Conservation (phyloP, 345 rosid genomes). For the Turnera subulata region DNA sequence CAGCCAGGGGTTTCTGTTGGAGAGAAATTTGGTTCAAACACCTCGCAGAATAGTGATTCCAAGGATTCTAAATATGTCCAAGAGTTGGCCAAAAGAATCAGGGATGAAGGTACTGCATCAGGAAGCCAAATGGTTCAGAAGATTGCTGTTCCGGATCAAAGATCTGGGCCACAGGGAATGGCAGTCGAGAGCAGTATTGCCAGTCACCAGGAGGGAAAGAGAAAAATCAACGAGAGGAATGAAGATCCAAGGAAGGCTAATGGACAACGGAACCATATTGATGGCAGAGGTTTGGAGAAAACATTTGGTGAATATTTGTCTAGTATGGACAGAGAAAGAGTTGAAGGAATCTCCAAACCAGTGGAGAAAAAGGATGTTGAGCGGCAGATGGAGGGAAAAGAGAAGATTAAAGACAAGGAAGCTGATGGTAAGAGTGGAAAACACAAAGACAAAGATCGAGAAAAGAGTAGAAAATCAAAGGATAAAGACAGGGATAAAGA, state of each 20-base stretch:
- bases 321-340: constrained; percentile 32
- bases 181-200: constrained; percentile 16
- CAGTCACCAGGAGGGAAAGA: constrained; percentile 21
- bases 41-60: constrained; percentile 26
- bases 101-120: constrained; percentile 41
- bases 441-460: constrained; percentile 26
- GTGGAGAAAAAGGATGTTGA: constrained; percentile 36
- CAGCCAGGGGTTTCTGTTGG: constrained; percentile 19
- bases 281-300: constrained; percentile 25
- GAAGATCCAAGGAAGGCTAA: constrained; percentile 31
- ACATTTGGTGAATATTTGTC: constrained; percentile 19
- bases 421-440: constrained; percentile 27
- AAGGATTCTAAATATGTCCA: constrained; percentile 40
- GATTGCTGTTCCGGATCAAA: constrained; percentile 18
- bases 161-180: constrained; percentile 25
- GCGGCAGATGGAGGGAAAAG: constrained; percentile 35
- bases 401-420: constrained; percentile 32
- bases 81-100: constrained; percentile 53
- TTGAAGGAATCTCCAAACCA: constrained; percentile 26
- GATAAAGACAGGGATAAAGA: constrained; percentile 33
- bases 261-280: constrained; percentile 20
- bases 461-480: constrained; percentile 30
- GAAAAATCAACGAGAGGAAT: constrained; percentile 27
- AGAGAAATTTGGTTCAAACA: constrained; percentile 26
- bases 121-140: constrained; percentile 40